Evolutionary conservation across 345 rosid genomes (phyloP).

Genomic region (Hibiscus trionum): DNA sequence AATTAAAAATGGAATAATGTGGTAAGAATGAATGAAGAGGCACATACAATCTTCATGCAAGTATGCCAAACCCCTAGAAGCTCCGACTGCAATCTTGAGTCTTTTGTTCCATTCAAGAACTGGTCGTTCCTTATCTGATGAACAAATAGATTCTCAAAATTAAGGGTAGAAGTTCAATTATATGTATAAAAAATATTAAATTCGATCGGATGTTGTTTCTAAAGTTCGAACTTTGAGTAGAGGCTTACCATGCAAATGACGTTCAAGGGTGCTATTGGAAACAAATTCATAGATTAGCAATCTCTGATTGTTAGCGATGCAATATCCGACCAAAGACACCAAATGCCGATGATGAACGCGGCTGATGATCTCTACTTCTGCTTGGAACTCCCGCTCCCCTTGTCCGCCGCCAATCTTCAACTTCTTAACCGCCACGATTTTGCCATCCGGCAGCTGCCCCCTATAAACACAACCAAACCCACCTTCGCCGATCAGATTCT

Average conservation of each 20-base stretch:
- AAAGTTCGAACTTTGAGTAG: no score
- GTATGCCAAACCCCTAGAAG: conserved; percentile 97
- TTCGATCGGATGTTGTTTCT: no score
- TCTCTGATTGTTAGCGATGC: conserved; percentile 54
- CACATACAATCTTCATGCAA: conserved; percentile 97
- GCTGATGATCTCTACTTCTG: conserved; percentile 91
- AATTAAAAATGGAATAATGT: no score
- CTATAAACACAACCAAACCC: conserved; percentile 87
- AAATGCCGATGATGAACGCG: conserved; percentile 93
- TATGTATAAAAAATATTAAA: no score
- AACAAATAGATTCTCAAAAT: background rate
- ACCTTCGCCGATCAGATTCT: conserved; percentile 80
- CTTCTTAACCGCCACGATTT: conserved; percentile 74
- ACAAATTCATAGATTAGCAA: conserved; percentile 87
- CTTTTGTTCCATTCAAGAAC: conserved; percentile 80
- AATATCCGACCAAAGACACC: conserved; percentile 88
- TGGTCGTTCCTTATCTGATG: conserved; percentile 43
- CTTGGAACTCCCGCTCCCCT: conserved; percentile 90
- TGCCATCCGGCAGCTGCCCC: conserved; percentile 52
- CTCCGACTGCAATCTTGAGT: conserved; percentile 75
- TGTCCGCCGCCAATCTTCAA: conserved; percentile 94
- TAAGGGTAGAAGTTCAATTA: no score
- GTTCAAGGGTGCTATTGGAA: conserved; percentile 77
- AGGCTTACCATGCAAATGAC: conserved; percentile 77
- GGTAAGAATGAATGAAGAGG: conserved; percentile 3